phyloP scores from a whole-genome alignment of 2,329 filamentous ascomycete species.

The Paecilomyces formosus region DNA sequence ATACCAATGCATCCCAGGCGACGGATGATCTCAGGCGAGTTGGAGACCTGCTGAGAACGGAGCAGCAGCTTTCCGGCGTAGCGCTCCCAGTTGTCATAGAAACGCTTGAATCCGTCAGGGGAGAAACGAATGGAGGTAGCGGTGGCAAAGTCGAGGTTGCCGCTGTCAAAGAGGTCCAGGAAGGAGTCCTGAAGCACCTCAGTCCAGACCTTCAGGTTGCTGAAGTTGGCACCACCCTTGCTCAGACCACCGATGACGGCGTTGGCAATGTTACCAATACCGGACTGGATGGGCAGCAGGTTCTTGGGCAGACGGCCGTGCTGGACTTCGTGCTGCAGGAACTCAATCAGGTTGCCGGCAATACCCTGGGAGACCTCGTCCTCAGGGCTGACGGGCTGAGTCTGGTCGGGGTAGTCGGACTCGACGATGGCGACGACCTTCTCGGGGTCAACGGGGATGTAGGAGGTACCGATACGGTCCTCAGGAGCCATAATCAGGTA shows the following conservation, averaged over 20 bases:
- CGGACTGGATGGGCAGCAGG: conserved; percentile 74
- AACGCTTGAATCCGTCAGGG: conserved; percentile 81
- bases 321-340: conserved; percentile 75
- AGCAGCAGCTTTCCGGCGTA: conserved; percentile 79
- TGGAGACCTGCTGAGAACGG: conserved; percentile 80
- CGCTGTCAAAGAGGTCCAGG: conserved; percentile 84
- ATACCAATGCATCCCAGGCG: conserved; percentile 83
- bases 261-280: conserved; percentile 90
- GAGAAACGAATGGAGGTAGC: conserved; percentile 87
- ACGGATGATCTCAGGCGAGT: conserved; percentile 84
- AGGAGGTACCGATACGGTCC: conserved; percentile 75
- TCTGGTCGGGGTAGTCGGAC: conserved; percentile 72
- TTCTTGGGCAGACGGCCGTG: conserved; percentile 69
- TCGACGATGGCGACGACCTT: conserved; percentile 80
- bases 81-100: conserved; percentile 76
- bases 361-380: conserved; percentile 68
- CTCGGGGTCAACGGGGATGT: conserved; percentile 77
- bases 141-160: conserved; percentile 80
- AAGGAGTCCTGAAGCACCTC: conserved; percentile 90
- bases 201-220: conserved; percentile 85
- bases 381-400: conserved; percentile 66
- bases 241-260: conserved; percentile 79
- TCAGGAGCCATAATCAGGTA: conserved; percentile 80
- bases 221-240: conserved; percentile 66
- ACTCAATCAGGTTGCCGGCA: conserved; percentile 72